These are phyloP conservation scores for Aechmea fasciata DNA, from an alignment of 176 grass and related monocot species.

Conservation along the genomic window DNA sequence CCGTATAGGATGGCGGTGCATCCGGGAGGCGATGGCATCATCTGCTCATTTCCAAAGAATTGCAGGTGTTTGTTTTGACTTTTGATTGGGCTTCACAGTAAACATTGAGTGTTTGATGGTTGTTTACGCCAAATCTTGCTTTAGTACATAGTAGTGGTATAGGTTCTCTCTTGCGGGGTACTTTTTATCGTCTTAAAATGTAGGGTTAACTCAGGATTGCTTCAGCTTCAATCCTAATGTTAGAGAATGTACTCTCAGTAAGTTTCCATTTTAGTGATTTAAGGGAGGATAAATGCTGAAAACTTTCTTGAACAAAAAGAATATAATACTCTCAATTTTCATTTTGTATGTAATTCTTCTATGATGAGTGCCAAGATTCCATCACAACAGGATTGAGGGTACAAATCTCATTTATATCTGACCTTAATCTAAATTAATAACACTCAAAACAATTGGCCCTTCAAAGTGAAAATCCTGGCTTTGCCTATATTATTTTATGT, in stretches of 20 bases:
- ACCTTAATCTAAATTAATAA: too few species aligned
- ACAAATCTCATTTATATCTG: too few species aligned
- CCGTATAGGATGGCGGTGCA: slow-evolving; percentile 93
- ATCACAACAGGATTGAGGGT: too few species aligned
- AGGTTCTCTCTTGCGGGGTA: not conserved
- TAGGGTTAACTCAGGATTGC: not conserved
- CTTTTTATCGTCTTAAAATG: not conserved
- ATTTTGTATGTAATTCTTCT: too few species aligned
- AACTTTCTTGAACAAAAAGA: too few species aligned
- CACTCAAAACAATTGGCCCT: not conserved
- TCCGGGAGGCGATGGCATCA: slow-evolving; percentile 49
- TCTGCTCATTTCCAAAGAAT: slow-evolving; percentile 65
- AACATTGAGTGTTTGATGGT: not conserved
- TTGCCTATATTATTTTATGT: too few species aligned
- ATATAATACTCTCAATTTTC: too few species aligned
- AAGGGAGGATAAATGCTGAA: not conserved
- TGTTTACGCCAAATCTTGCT: not conserved
- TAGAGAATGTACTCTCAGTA: not conserved
- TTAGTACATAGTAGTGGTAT: not conserved
- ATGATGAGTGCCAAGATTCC: too few species aligned
- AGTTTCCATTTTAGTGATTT: not conserved
- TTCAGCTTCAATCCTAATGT: not conserved
- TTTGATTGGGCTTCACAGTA: not conserved
- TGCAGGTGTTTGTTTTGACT: slow-evolving; percentile 49
- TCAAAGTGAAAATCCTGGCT: not conserved